These are phyloP conservation scores for Allantophomopsis lycopodina DNA, from an alignment of 2,329 filamentous ascomycete species.

Conservation along the genomic window DNA sequence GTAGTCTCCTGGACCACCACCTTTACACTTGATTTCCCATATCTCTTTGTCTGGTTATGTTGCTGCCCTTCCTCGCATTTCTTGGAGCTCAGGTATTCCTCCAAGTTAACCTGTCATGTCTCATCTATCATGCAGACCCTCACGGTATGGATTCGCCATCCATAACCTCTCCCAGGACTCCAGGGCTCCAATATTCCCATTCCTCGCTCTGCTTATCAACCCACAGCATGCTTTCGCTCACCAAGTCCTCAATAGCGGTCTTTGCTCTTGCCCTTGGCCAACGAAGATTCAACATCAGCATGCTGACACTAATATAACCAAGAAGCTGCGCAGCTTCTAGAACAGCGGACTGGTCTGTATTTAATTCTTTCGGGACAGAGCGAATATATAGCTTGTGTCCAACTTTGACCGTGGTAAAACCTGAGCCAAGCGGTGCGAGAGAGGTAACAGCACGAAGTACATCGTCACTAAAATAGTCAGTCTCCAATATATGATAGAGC, in stretches of 20 bases:
- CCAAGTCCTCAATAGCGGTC: slow-evolving; percentile 80
- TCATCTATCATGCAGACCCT: no score
- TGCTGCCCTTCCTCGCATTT: no score
- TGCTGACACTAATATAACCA: slow-evolving; percentile 79
- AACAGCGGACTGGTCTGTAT: slow-evolving; percentile 84
- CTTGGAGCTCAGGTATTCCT: no score
- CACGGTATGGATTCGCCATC: no score
- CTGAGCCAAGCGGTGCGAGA: slow-evolving; percentile 73
- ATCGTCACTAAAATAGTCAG: slow-evolving; percentile 50
- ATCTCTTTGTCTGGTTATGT: no score
- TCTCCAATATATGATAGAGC: not conserved
- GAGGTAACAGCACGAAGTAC: slow-evolving; percentile 80
- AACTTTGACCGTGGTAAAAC: slow-evolving; percentile 74
- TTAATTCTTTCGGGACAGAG: slow-evolving; percentile 88
- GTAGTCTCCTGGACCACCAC: no score
- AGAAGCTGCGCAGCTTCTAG: slow-evolving; percentile 83
- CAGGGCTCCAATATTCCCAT: slow-evolving; percentile 88
- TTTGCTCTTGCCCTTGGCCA: slow-evolving; percentile 80
- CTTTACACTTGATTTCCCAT: no score
- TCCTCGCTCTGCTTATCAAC: slow-evolving; percentile 76
- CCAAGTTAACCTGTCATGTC: no score
- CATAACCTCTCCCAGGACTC: slow-evolving; percentile 39
- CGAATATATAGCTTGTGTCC: slow-evolving; percentile 80
- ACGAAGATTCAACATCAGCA: slow-evolving; percentile 73
- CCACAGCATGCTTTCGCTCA: slow-evolving; percentile 87